These are phyloP conservation scores for Neocallimastix lanati DNA, from an alignment of 192 early-diverging fungal species.

Conservation along the genomic window DNA sequence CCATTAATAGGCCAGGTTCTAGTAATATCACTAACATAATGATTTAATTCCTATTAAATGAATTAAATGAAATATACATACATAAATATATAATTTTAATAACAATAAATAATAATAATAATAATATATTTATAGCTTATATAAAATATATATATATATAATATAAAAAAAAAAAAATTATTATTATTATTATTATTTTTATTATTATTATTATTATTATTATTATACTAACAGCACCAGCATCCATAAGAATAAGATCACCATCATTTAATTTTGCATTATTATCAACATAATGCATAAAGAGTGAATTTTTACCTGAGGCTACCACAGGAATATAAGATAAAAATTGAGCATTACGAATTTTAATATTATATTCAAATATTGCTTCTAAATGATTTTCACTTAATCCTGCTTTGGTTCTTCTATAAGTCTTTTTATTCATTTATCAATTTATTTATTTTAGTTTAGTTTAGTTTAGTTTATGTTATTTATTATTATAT, in stretches of 20 bases:
- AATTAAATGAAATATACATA: neutral
- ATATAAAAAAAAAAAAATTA: neutral
- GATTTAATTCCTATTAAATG: constrained; percentile 44
- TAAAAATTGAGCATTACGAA: constrained; percentile 38
- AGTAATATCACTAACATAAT: constrained; percentile 83
- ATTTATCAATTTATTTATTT: no score
- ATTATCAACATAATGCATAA: constrained; percentile 91
- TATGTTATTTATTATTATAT: no score
- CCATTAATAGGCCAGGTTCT: constrained; percentile 86
- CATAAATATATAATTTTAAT: neutral
- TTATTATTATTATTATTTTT: neutral
- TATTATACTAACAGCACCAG: constrained; percentile 33
- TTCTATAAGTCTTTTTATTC: constrained; percentile 37
- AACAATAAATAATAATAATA: no score
- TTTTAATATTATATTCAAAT: constrained; percentile 51
- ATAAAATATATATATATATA: no score
- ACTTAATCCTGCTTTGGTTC: constrained; percentile 42
- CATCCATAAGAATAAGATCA: constrained; percentile 75
- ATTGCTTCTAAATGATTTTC: constrained; percentile 61
- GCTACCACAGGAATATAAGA: constrained; percentile 96
- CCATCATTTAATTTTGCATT: constrained; percentile 48
- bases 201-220: neutral
- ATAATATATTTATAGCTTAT: no score
- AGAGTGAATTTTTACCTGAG: constrained; percentile 70
- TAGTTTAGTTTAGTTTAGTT: no score